Evolutionary conservation across 257 asterid species (phyloP).

Genomic region (Misopates orontium): DNA sequence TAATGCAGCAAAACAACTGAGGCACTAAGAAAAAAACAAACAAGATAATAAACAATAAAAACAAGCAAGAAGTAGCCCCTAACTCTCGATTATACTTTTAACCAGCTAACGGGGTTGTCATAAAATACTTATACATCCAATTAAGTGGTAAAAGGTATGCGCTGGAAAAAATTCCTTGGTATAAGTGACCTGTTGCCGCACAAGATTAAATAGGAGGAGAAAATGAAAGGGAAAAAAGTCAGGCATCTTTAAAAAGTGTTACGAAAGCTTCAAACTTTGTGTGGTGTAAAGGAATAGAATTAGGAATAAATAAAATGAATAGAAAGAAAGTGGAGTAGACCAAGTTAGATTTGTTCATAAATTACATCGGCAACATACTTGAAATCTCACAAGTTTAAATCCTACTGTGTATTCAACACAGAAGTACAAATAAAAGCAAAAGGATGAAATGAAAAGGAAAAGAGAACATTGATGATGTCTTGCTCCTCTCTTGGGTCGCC

Average conservation of each 20-base stretch:
- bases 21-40: slow-evolving; percentile 1
- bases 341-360: neutral
- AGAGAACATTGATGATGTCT: neutral
- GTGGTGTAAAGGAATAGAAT: neutral
- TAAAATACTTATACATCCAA: neutral
- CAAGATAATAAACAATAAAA: neutral
- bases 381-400: neutral
- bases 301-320: neutral
- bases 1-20: neutral
- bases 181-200: neutral
- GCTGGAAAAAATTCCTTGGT: neutral
- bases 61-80: neutral
- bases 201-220: neutral
- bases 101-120: neutral
- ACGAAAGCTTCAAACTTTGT: neutral
- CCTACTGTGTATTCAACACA: neutral
- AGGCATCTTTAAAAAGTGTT: neutral
- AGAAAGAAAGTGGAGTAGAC: neutral
- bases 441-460: neutral
- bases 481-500: neutral
- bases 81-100: neutral
- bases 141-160: neutral
- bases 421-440: neutral
- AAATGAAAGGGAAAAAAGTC: neutral
- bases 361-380: neutral